These are phyloP conservation scores for Blastobotrys mokoenaii DNA, from an alignment of 805 yeast genomes.

Conservation along the genomic window DNA sequence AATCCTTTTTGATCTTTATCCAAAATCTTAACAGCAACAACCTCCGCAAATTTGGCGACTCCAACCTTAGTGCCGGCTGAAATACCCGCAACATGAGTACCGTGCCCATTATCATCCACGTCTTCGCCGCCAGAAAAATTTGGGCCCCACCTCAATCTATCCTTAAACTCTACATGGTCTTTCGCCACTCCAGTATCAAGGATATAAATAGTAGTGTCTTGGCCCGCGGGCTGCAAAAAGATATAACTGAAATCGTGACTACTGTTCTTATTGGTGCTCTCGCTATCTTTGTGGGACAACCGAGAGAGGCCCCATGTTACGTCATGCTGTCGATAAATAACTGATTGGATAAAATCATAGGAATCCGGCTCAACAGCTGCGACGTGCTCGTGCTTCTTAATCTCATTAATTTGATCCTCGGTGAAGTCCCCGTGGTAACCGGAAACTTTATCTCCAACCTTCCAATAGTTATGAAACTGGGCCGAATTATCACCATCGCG, in stretches of 20 bases:
- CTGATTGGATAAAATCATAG: slow-evolving; percentile 52
- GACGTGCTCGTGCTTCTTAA: slow-evolving; percentile 45
- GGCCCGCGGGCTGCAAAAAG: slow-evolving; percentile 66
- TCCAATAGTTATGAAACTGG: slow-evolving; percentile 5
- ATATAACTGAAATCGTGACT: slow-evolving; percentile 40
- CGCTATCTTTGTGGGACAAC: slow-evolving; percentile 67
- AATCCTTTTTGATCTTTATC: slow-evolving; percentile 49
- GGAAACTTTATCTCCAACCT: slow-evolving; percentile 26
- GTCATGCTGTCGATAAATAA: slow-evolving; percentile 57
- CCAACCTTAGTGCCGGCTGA: slow-evolving; percentile 83
- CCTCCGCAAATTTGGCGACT: slow-evolving; percentile 47
- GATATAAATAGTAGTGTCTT: slow-evolving; percentile 79
- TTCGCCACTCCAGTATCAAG: slow-evolving; percentile 84
- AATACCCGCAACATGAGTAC: slow-evolving; percentile 96
- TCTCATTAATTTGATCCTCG: slow-evolving; percentile 35
- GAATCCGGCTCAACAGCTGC: slow-evolving; percentile 65
- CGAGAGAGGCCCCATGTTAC: slow-evolving; percentile 95
- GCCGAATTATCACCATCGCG: background rate
- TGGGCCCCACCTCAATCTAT: slow-evolving; percentile 81
- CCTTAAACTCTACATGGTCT: slow-evolving; percentile 68
- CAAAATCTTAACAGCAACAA: slow-evolving; percentile 54
- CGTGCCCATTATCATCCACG: slow-evolving; percentile 90
- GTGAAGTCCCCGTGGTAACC: slow-evolving; percentile 42
- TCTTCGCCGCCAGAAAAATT: slow-evolving; percentile 67
- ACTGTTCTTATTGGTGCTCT: slow-evolving; percentile 46